Evolutionary conservation across 129 eudicot species (phyloP), one percentile per base, ranked within the genome.

Genomic region (Escallonia herrerae): DNA sequence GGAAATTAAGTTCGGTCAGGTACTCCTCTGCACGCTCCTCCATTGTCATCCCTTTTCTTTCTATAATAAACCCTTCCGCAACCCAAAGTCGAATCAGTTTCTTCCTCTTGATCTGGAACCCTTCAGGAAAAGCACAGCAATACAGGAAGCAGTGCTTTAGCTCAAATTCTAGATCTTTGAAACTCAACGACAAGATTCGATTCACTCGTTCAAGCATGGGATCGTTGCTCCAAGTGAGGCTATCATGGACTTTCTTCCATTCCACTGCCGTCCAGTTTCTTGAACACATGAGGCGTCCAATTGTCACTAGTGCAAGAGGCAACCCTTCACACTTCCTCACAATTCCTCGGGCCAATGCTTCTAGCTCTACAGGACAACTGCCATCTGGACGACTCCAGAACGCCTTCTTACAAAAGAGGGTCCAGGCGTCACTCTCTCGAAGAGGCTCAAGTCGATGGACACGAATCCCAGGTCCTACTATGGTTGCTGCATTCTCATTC

Each of bases 1-100:
- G 79, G 10, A 68, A 63, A 50, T 74, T 80, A 50, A 86, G 84
- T 69, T 86, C 86, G 45, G 53, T 70, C 44, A 82, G 78, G 55
- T 86, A 82, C 15, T 75, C 95, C 68, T 82, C 82, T 47, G 86
- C 89, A 43, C 80, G 86, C 52, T 86, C 95, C 72, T 86, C 89
- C 48, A 71, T 37, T 57, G 89, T 82, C 49, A 79, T 65, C 65
- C 84, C 82, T 69, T 77, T 80, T 72, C 81, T 71, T 75, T 64
- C 89, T 22, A 79, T 13, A 14, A 73, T 79, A 58, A 82, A 86
- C 62, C 88, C 83, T 68, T 80, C 94, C 5, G 93, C 93, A 46
- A 82, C 79, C 94, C 89, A 86, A 48, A 86, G 78, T 68, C 86
- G 81, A 42, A 86, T 77, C 22, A 86, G 78, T 72, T 83, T 82